These are phyloP conservation scores for Borovskyia barvae DNA, from an alignment of 208 protist species.

Conservation along the genomic window DNA sequence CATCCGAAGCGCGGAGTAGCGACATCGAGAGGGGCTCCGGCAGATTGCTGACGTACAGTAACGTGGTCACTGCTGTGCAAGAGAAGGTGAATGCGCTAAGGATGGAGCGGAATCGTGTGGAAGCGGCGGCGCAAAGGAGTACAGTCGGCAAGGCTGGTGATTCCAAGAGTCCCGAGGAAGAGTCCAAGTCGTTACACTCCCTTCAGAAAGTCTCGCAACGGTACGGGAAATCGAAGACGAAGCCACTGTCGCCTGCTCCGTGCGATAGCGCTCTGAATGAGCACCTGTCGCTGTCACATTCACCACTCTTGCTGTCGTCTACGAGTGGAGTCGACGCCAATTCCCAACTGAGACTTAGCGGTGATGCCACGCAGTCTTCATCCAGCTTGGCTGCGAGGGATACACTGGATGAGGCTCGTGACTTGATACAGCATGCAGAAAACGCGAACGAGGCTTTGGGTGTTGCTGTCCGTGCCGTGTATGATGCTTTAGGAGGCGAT, in stretches of 20 bases:
- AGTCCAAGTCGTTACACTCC: background rate
- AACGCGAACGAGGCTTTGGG: slow-evolving; percentile 33
- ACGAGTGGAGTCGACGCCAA: background rate
- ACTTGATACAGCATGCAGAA: slow-evolving; percentile 18
- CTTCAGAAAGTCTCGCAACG: background rate
- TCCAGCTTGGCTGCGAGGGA: background rate
- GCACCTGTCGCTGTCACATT: background rate
- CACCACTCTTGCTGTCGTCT: background rate
- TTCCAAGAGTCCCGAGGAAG: too few species aligned
- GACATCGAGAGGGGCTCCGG: too few species aligned
- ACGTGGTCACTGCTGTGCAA: slow-evolving; percentile 19
- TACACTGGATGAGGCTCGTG: slow-evolving; percentile 26
- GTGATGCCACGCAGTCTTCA: too few species aligned
- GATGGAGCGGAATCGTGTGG: slow-evolving; percentile 8
- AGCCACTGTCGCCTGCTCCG: background rate
- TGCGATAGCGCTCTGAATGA: too few species aligned
- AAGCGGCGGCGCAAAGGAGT: too few species aligned
- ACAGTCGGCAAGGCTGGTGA: too few species aligned
- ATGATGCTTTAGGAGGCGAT: slow-evolving; percentile 40
- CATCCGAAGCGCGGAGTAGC: too few species aligned
- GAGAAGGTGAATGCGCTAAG: slow-evolving; percentile 19
- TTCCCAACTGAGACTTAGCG: background rate
- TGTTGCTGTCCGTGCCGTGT: slow-evolving; percentile 24
- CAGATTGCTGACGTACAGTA: slow-evolving; percentile 10
- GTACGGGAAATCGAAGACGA: background rate